Percentiles rank a stretch among this genome's conserved stretches.
phyloP scores from a whole-genome alignment of 371 early-diverging fungal species.

The Mortierella sp. region DNA sequence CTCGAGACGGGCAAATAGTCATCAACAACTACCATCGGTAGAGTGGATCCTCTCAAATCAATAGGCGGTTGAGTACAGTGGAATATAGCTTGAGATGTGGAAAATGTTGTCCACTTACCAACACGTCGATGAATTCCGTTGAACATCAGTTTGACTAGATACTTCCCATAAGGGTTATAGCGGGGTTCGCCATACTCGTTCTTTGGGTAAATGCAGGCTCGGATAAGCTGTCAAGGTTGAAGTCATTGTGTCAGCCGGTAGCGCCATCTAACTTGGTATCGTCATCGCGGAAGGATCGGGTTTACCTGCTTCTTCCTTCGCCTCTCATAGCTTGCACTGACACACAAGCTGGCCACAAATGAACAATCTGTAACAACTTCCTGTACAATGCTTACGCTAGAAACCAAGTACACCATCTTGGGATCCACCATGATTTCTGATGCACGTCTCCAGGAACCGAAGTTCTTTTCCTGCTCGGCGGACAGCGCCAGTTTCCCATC shows the following conservation, averaged over 20 bases:
- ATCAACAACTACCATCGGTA: conserved; percentile 75
- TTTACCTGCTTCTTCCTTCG: conserved; percentile 75
- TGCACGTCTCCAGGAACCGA: conserved; percentile 87
- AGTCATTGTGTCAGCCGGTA: background rate
- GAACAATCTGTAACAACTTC: conserved; percentile 95
- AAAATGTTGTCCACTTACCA: conserved; percentile 19
- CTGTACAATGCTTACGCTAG: conserved; percentile 68
- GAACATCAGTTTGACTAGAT: conserved; percentile 82
- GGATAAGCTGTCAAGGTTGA: conserved; percentile 68
- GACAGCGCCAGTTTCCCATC: conserved; percentile 85
- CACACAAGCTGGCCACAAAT: conserved; percentile 91
- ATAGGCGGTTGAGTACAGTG: too few relatives aligned
- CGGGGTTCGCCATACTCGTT: conserved; percentile 76
- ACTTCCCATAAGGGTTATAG: conserved; percentile 90
- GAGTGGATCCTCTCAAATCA: background rate
- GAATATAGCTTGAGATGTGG: background rate
- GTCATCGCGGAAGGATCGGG: too few relatives aligned
- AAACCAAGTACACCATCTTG: conserved; percentile 70
- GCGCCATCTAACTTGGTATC: too few relatives aligned
- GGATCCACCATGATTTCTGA: conserved; percentile 75
- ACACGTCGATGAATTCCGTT: conserved; percentile 90
- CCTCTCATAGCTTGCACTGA: conserved; percentile 85
- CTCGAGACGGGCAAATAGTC: conserved; percentile 86
- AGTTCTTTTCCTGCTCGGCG: conserved; percentile 73
- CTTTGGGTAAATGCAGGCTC: conserved; percentile 89